Conservation (phyloP, 768 basidiomycete genomes). For the Termitomyces sp. region DNA sequence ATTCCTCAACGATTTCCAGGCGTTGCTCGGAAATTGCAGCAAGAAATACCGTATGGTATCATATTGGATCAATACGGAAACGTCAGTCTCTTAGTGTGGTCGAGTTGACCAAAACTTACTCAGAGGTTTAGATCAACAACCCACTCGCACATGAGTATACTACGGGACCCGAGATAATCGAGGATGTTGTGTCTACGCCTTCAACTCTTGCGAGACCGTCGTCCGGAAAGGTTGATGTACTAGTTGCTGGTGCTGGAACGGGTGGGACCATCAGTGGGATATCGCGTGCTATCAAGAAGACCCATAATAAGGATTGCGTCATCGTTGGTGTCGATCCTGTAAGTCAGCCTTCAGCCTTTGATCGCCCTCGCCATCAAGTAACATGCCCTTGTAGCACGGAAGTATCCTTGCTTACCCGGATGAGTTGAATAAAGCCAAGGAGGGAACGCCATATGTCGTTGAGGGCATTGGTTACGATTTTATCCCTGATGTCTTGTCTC, state of each 20-base stretch:
- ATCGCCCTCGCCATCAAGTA: background rate
- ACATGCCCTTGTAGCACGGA: constrained; percentile 52
- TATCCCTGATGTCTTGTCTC: constrained; percentile 80
- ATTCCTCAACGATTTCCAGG: constrained; percentile 84
- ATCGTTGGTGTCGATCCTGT: constrained; percentile 93
- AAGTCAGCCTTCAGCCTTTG: constrained; percentile 18
- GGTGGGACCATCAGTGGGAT: constrained; percentile 94
- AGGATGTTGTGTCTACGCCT: constrained; percentile 63
- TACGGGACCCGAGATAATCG: constrained; percentile 90
- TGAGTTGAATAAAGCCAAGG: constrained; percentile 47
- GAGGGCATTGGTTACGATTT: constrained; percentile 99
- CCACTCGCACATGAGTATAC: constrained; percentile 86
- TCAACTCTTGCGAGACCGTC: constrained; percentile 54
- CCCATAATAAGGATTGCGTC: constrained; percentile 64
- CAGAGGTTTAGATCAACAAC: constrained; percentile 58
- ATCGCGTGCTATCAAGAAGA: constrained; percentile 73
- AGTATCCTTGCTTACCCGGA: constrained; percentile 81
- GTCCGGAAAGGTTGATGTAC: constrained; percentile 70
- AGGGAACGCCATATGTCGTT: constrained; percentile 60
- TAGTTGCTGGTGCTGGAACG: constrained; percentile 88
- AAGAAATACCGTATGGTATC: constrained; percentile 76
- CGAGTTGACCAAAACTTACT: constrained; percentile 7
- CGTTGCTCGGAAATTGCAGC: constrained; percentile 72
- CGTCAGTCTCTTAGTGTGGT: constrained; percentile 32
- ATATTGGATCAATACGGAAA: constrained; percentile 93